Conservation (phyloP, 106 monocot genomes). For the Alisma plantagoaquatica region DNA sequence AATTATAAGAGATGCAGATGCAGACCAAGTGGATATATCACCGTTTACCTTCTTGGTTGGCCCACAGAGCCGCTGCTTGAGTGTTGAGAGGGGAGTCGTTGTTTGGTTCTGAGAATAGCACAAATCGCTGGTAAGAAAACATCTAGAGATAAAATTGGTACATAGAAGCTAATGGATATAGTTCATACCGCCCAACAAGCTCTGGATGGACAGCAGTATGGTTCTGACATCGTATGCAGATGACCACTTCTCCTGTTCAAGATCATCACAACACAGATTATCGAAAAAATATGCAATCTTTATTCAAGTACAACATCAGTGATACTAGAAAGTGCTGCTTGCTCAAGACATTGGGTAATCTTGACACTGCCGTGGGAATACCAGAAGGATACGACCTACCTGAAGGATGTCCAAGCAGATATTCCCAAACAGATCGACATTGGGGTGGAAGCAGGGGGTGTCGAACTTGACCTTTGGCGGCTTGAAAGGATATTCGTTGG, state of each 20-base stretch:
- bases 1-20: too few relatives aligned
- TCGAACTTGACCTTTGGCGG: slow-evolving; percentile 95
- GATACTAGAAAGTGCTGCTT: background rate
- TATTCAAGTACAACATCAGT: background rate
- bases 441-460: slow-evolving; percentile 81
- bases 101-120: slow-evolving; percentile 60
- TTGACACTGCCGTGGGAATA: too few relatives aligned
- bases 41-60: slow-evolving; percentile 66
- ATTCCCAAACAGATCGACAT: slow-evolving; percentile 76
- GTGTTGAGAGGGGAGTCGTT: slow-evolving; percentile 94
- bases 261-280: background rate
- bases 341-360: background rate
- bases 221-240: slow-evolving; percentile 91
- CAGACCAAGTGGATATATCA: too few relatives aligned
- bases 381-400: slow-evolving; percentile 18
- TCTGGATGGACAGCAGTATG: slow-evolving; percentile 80
- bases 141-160: too few relatives aligned
- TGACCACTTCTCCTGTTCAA: slow-evolving; percentile 96
- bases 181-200: slow-evolving; percentile 70
- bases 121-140: too few relatives aligned
- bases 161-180: too few relatives aligned
- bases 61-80: slow-evolving; percentile 90
- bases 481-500: slow-evolving; percentile 89
- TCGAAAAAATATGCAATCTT: background rate
- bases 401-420: slow-evolving; percentile 98